Conservation (phyloP, 306 rosid genomes). For the Quillaja saponaria region DNA sequence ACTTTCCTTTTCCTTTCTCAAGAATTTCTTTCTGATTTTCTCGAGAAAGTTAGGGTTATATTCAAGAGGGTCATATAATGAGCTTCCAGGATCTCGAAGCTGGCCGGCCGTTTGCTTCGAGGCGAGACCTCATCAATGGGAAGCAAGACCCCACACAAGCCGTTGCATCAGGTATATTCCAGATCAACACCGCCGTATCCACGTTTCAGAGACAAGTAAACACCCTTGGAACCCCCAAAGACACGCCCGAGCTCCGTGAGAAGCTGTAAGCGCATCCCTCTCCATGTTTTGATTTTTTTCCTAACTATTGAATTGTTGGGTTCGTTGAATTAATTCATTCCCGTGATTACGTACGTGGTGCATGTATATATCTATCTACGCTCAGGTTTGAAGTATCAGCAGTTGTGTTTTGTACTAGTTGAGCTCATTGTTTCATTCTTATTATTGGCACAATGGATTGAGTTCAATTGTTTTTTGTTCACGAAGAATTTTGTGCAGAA, state of each 20-base stretch:
- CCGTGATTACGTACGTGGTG: no score
- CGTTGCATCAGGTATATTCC: constrained; percentile 91
- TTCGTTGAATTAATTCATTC: no score
- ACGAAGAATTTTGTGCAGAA: not conserved
- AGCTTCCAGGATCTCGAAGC: constrained; percentile 91
- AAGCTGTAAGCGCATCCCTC: constrained; percentile 65
- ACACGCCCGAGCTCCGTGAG: constrained; percentile 90
- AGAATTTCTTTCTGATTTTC: constrained; percentile 34
- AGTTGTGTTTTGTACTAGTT: constrained; percentile 3
- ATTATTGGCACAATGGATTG: constrained; percentile 7
- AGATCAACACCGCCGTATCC: constrained; percentile 96
- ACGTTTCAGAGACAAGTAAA: constrained; percentile 94
- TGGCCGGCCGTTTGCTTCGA: constrained; percentile 62
- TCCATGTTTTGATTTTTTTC: not conserved
- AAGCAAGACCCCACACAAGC: constrained; percentile 90
- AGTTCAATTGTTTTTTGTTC: constrained; percentile 10
- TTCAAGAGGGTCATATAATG: constrained; percentile 40
- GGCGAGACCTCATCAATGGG: constrained; percentile 64
- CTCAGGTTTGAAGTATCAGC: no score
- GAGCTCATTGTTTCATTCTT: constrained; percentile 9
- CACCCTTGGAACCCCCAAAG: constrained; percentile 97
- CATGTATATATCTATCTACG: no score
- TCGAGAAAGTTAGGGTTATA: constrained; percentile 41
- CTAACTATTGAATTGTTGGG: not conserved
- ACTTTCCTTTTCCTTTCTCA: constrained; percentile 21